Evolutionary conservation across 352 stramenopile species (phyloP), one percentile per base, ranked within the genome.

Genomic region (Phytophthora hybrid): DNA sequence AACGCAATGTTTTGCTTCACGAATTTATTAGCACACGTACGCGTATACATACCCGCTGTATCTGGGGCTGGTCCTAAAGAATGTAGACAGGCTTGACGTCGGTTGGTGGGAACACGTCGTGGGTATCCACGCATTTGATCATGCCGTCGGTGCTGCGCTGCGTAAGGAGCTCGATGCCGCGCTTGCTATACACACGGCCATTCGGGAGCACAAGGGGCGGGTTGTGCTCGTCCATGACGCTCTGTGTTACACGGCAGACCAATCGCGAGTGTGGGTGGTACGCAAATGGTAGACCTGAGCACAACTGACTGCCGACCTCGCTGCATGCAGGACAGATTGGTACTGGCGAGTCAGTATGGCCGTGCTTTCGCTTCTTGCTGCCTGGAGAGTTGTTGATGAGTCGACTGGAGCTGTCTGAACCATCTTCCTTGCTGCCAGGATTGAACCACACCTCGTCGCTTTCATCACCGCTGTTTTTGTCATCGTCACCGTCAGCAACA

Each of bases 181-280:
- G 79, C n/a, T 88, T 79, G 71, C 89, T 96, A 67, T 93, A 95
- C 32, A 97, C 88, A 60, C 88, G 87, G 14, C 90, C 90, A 59
- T 96, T 97, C 9, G 90, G 90, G 14, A 97, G 73, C 23, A 91
- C 85, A 6, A 93, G 67, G 1, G 90, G 89, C 32, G 88, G 89
- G 60, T 97, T 97, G 73, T 93, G 82, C 66, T 97, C 89, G 60
- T 96, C 84, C 82, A 97, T 97, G 18, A 95, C 85, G 31, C 67
- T 82, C 55, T 92, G 79, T 0, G 88, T 95, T 47, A 97, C 73
- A 14, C 89, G 87, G 64, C 90, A 97, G 46, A 97, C 82, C 29
- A 97, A 76, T 39, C 88, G 79, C 49, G 90, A 95, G 69, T 94
- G 90, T n/a, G 90, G 85, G 49, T 96, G 90, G 57, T 93, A 91